Base-by-base conservation (phyloP, 192 early-diverging fungal species). In the Dissophora globulifera region DNA sequence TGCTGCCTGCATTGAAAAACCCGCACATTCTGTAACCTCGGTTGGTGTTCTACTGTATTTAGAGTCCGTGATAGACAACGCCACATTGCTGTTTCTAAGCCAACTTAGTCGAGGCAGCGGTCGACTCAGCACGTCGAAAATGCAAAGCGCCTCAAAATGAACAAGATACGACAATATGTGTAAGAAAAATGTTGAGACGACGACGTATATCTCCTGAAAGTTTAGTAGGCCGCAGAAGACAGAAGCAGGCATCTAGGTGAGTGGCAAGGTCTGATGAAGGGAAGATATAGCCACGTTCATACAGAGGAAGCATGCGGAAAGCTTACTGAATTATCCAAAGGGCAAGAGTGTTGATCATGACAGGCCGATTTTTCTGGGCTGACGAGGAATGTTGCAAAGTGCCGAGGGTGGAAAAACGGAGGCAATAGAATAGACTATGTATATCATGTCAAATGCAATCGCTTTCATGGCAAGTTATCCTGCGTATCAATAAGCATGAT, bases 41-140 rank as follows among this genome's bases (percentile, higher is more conserved):
- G 58, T 59, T 59, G 58, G 58, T 32, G 58, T 35, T 59, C 31
- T 0, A 45, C 45, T n/a, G 45, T 35, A 48, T 59, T 9, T 48
- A 33, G 58, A 35, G n/a, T 49, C 45, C 15, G 45, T 59, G 58
- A 45, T 48, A 48, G 58, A 33, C 26, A n/a, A 48, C 30, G 58
- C 19, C 43, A 46, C 46, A 35, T 31, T 30, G 16, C 19, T 46
- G n/a, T 48, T 23, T 59, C 45, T 19, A 59, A 33, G 31, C 30
- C 22, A 49, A 49, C 0, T 25, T 48, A 59, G 45, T 13, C 30
- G 43, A 59, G 57, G 57, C 45, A 59, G 57, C 31, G 45, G 11
- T 59, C 43, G 57, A 59, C 32, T 59, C 57, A 59, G 57, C 57
- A 59, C 57, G 57, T 59, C 57, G 45, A 45, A 59, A n/a, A 35